Evolutionary conservation across 2,329 filamentous ascomycete species (phyloP).

Genomic region (Calonectria leucothoes): DNA sequence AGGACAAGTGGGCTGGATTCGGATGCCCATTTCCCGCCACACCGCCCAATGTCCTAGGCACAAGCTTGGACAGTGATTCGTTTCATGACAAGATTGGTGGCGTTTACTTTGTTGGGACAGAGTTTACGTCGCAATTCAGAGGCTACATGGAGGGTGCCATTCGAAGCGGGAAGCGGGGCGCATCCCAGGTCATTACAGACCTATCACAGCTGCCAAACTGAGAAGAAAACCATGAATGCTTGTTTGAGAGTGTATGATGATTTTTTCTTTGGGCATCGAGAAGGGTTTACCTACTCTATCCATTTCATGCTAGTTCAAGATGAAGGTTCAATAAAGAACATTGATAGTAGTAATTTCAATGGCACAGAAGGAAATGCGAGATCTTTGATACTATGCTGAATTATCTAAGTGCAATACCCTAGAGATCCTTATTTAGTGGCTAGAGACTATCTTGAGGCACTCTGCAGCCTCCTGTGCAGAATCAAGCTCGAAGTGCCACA

Average conservation of each 20-base stretch:
- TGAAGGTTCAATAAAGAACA: too few relatives aligned
- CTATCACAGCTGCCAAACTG: background rate
- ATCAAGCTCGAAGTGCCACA: background rate
- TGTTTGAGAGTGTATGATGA: too few relatives aligned
- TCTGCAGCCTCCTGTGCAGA: background rate
- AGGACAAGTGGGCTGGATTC: slow-evolving; percentile 22
- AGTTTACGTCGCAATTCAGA: slow-evolving; percentile 22
- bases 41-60: background rate
- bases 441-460: background rate
- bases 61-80: background rate
- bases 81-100: slow-evolving; percentile 1
- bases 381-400: background rate
- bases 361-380: too few relatives aligned
- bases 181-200: slow-evolving; percentile 6
- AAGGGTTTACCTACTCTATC: too few relatives aligned
- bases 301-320: too few relatives aligned
- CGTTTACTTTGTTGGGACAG: slow-evolving; percentile 27
- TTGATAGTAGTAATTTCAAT: too few relatives aligned
- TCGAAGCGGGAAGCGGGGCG: slow-evolving; percentile 23
- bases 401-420: background rate
- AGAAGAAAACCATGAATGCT: background rate
- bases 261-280: too few relatives aligned
- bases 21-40: slow-evolving; percentile 15
- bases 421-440: background rate
- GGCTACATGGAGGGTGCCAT: slow-evolving; percentile 32